Conservation (phyloP, 805 yeast genomes). For the Sugiyamaella smithiae region DNA sequence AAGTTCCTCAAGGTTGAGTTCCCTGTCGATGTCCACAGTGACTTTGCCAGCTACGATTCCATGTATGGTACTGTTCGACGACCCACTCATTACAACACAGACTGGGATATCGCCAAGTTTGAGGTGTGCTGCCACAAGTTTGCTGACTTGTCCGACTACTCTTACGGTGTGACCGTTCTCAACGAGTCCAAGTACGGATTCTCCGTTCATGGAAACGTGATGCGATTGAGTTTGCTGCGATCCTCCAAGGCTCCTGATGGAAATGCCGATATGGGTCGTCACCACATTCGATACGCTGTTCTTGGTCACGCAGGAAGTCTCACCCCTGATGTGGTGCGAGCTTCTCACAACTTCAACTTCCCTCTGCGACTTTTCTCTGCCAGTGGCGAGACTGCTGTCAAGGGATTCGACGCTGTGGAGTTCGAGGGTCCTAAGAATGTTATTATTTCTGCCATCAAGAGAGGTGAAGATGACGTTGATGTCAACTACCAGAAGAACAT, state of each 20-base stretch:
- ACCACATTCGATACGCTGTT: slow-evolving; percentile 76
- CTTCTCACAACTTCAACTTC: slow-evolving; percentile 79
- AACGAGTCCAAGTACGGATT: slow-evolving; percentile 91
- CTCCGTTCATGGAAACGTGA: slow-evolving; percentile 82
- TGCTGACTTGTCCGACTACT: slow-evolving; percentile 82
- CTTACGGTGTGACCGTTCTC: slow-evolving; percentile 80
- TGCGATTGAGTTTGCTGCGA: slow-evolving; percentile 81
- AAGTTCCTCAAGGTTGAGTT: slow-evolving; percentile 91
- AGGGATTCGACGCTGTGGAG: slow-evolving; percentile 21
- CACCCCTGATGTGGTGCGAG: slow-evolving; percentile 60
- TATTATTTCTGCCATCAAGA: slow-evolving; percentile 71
- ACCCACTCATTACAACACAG: slow-evolving; percentile 91
- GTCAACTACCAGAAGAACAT: slow-evolving; percentile 34
- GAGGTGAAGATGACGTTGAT: slow-evolving; percentile 77
- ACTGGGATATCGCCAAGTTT: slow-evolving; percentile 95
- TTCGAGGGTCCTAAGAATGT: slow-evolving; percentile 55
- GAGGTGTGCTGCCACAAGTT: slow-evolving; percentile 94
- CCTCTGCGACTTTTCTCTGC: slow-evolving; percentile 28
- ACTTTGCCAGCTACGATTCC: slow-evolving; percentile 83
- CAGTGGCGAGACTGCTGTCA: slow-evolving; percentile 18
- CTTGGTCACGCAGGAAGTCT: slow-evolving; percentile 76
- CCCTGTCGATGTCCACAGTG: slow-evolving; percentile 77
- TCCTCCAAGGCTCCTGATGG: slow-evolving; percentile 95
- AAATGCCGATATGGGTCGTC: slow-evolving; percentile 91
- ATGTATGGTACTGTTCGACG: slow-evolving; percentile 89